Base-by-base conservation (phyloP, 2,329 filamentous ascomycete species). In the Hypoxylon sp. region DNA sequence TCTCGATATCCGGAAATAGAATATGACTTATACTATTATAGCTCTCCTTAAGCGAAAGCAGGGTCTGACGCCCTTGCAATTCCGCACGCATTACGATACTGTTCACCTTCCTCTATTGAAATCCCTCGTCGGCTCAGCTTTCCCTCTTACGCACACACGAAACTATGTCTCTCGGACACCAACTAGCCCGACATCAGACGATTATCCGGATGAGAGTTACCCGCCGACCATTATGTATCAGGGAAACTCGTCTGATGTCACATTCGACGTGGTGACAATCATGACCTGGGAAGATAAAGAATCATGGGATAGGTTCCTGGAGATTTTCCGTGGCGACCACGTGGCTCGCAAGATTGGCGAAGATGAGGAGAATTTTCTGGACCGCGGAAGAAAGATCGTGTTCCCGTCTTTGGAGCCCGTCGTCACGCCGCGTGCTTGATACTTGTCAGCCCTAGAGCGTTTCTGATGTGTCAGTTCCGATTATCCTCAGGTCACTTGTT, bases 41-140 rank as follows among this genome's bases (percentile, higher is more conserved):
- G 52, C 53, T 17, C 46, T 49, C 25, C 10, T 49, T 14, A 36
- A 34, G 43, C 55, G 55, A 32, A 52, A 53, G 36, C 30, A 25
- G 25, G 49, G 49, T 72, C 74, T 62, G 67, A 76, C 70, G 78
- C 70, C 60, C 74, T 76, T 36, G 58, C 68, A 57, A 61, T 79
- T n/a, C 62, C 45, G 38, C 32, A 32, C n/a, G 4, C 55, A 64
- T 36, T 56, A 64, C 23, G 61, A 64, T 14, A 60, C 23, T 21
- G 45, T 55, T 28, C 61, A 64, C 14, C 21, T 59, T 4, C 53
- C 10, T 72, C 76, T 53, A 13, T 14, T 61, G 7, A 61, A 52
- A 23, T 52, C 46, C 5, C 58, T 53, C 10, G 48, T 53, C 17
- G 58, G 48, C 6, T 23, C 58, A 17, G 21, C 46, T 17, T 52